Conservation (phyloP, 345 rosid species). For the Camelina neglecta region DNA sequence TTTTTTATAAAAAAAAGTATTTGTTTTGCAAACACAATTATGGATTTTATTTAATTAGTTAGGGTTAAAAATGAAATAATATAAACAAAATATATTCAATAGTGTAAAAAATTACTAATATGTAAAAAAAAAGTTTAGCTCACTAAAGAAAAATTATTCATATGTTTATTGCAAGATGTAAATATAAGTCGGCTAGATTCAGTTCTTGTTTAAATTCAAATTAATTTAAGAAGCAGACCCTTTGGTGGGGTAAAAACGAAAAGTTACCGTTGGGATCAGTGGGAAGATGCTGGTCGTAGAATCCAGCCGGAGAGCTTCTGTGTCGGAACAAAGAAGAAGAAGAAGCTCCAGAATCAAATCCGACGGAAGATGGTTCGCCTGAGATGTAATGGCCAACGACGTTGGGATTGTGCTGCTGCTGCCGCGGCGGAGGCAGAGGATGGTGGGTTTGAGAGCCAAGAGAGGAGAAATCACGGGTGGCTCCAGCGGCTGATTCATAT, state of each 20-base stretch:
- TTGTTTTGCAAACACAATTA: too few species aligned
- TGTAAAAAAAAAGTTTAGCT: neutral
- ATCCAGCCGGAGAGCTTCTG: conserved; percentile 94
- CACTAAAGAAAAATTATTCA: neutral
- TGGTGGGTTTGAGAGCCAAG: conserved; percentile 37
- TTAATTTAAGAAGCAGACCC: neutral
- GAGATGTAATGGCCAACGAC: conserved; percentile 59
- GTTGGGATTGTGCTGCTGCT: conserved; percentile 27
- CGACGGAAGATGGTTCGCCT: conserved; percentile 61
- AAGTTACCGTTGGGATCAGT: conserved; percentile 43
- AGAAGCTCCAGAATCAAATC: conserved; percentile 39
- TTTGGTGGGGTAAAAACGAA: neutral
- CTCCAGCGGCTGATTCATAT: conserved; percentile 26
- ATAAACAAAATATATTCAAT: neutral
- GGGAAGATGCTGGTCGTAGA: conserved; percentile 50
- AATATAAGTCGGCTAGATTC: neutral
- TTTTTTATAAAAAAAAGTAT: too few species aligned
- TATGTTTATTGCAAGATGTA: neutral
- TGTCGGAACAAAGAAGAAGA: conserved; percentile 73
- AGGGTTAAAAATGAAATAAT: neutral
- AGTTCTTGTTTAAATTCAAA: neutral
- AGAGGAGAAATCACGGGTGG: conserved; percentile 46
- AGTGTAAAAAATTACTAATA: neutral
- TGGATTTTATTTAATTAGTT: too few species aligned
- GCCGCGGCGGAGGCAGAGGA: conserved; percentile 18